Evolutionary conservation across 495 filamentous ascomycete genomes (phyloP), one percentile per base, ranked within the genome.

Genomic region (Ramalina peruviana): DNA sequence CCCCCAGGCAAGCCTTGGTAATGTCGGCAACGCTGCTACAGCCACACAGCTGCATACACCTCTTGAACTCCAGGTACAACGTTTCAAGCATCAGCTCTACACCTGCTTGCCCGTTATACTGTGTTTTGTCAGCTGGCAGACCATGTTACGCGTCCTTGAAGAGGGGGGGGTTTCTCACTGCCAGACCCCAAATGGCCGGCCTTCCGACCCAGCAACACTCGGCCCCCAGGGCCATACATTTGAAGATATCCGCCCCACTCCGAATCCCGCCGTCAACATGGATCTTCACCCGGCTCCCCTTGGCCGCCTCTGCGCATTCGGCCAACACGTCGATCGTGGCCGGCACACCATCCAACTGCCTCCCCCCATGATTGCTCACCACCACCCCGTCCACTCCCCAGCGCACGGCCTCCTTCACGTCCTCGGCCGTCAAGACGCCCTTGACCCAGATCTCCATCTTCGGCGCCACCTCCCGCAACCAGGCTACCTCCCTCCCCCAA

Each of bases 1-100:
- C 56, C 15, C 57, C 64, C 37, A 75, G 43, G 43, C 61, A 64
- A 1, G 61, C 64, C 17, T 62, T 59, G 15, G 53, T 64, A 17
- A 74, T 74, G 38, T 73, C 70, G 6, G 63, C 62, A 1, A 74
- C 51, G n/a, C 58, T 68, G n/a, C 58, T 65, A 49, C 67, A 72
- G 0, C 75, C 72, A 1, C 70, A 65, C 43, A 78, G 57, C 53
- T 69, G 65, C 72, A 76, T 76, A 45, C 70, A 70, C 15, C 69
- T 59, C 54, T 67, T 73, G 57, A 78, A 71, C 43, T 76, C 72
- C 1, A 67, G 59, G 46, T 68, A 67, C 5, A 74, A 50, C 5
- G 70, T 68, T 19, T 65, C 56, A 41, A 75, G 49, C 51, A 67
- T 66, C 19, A 65, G 54, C 40, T 63, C 59, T 1, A 65, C 64